Conservation (phyloP, 2,329 filamentous ascomycete genomes). For the Pestalotiopsis sp. region DNA sequence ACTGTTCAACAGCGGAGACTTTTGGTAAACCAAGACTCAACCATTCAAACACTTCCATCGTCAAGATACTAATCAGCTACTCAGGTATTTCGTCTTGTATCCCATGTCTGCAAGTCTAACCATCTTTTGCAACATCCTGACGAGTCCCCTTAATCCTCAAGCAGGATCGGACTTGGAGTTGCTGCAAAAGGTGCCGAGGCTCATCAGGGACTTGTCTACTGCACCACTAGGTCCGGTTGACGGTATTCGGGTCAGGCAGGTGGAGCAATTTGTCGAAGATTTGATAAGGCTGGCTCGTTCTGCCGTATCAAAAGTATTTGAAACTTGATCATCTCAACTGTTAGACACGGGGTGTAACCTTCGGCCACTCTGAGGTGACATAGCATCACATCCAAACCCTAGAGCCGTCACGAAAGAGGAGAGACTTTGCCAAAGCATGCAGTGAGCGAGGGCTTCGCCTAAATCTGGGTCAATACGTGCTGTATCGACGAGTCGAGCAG, state of each 20-base stretch:
- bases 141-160: constrained; percentile 46
- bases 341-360: too few species aligned
- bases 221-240: constrained; percentile 35
- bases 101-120: constrained; percentile 56
- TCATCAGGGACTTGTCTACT: constrained; percentile 43
- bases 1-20: constrained; percentile 46
- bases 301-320: constrained; percentile 38
- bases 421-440: too few species aligned
- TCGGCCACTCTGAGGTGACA: too few species aligned
- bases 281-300: constrained; percentile 37
- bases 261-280: constrained; percentile 42
- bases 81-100: constrained; percentile 59
- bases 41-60: background rate
- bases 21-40: constrained; percentile 44
- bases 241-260: constrained; percentile 36
- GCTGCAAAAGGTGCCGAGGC: constrained; percentile 41
- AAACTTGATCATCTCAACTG: background rate
- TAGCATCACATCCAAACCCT: too few species aligned
- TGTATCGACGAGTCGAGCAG: too few species aligned
- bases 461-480: too few species aligned
- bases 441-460: too few species aligned
- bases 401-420: too few species aligned
- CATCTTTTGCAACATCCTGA: constrained; percentile 58
- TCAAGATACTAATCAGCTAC: constrained; percentile 22
- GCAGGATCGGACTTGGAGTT: constrained; percentile 49